Evolutionary conservation across 2,329 filamentous ascomycete species (phyloP), one percentile per base, ranked within the genome.

Genomic region (Macrophomina pseudophaseolina): DNA sequence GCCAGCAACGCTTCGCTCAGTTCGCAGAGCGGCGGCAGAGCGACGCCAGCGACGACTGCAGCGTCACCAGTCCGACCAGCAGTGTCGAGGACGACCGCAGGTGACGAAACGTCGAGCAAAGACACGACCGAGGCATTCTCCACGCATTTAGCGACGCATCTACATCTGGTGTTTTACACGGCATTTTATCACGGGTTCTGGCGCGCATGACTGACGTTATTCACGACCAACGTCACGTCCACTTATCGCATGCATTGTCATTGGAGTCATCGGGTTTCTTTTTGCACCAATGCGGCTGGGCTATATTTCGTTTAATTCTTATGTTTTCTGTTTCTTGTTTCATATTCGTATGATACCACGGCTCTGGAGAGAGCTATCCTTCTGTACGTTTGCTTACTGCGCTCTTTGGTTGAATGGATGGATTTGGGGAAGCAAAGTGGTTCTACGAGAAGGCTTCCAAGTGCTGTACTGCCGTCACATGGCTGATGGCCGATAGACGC

Each of bases 281-380:
- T 54, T 5, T 32, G 7, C 11, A 18, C 48, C 48, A 51, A 12
- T 9, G 6, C 48, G 18, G 7, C 6, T 28, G 6, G 53, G 33
- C 53, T 11, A 28, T 58, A 33, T 44, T 42, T 23, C 46, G 28
- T 40, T 53, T 53, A 53, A 64, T 53, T 64, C 35, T 28, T 23
- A 44, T 52, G 2, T 23, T 23, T 53, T 40, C 23, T 30, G 23
- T 64, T 64, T 64, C 44, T 33, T 52, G 35, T 52, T 64, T 52
- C 60, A 53, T 64, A 42, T 64, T 52, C 60, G 49, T 64, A 64
- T 64, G 60, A 64, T 64, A 64, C 60, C 60, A 64, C 60, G 60
- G 60, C 60, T 53, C 48, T 33, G 18, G 28, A 38, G 30, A 12
- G 44, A 11, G 58, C 44, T 44, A 62, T 62, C 44, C 32, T 62